Conservation (phyloP, 345 rosid genomes). For the Cardiospermum halicacabum region DNA sequence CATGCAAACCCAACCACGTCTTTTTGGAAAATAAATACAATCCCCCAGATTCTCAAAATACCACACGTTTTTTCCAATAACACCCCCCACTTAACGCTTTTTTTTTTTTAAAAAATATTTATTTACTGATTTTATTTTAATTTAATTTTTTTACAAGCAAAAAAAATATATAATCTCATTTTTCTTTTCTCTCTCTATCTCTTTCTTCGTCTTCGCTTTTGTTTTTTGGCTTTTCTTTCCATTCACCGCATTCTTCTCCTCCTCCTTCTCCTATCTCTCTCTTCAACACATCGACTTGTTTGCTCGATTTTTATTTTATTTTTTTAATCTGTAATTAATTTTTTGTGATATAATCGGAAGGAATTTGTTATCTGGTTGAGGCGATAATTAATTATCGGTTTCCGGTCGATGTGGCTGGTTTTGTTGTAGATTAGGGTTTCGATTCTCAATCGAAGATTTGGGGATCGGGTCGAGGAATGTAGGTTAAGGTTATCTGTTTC, state of each 20-base stretch:
- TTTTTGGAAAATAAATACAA: too few relatives aligned
- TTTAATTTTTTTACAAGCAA: background rate
- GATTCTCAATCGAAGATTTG: slow-evolving; percentile 3
- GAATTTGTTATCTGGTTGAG: too few relatives aligned
- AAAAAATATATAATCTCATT: background rate
- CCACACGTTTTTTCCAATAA: too few relatives aligned
- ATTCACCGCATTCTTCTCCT: background rate
- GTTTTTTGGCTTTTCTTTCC: background rate
- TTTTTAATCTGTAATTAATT: background rate
- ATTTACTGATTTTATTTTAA: background rate
- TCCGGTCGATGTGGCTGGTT: slow-evolving; percentile 29
- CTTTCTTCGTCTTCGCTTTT: background rate
- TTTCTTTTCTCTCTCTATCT: background rate
- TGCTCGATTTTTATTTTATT: background rate
- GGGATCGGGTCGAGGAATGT: slow-evolving; percentile 11
- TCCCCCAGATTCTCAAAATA: too few relatives aligned
- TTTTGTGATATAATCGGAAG: too few relatives aligned
- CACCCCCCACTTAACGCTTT: too few relatives aligned
- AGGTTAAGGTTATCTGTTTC: background rate
- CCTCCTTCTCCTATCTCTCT: background rate
- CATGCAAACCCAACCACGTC: too few relatives aligned
- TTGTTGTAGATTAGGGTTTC: slow-evolving; percentile 23
- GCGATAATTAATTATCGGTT: background rate
- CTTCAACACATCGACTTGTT: slow-evolving; percentile 11
- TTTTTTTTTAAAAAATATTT: background rate